Evolutionary conservation across 306 rosid genomes (phyloP).

Genomic region (Sicyos baderoa): DNA sequence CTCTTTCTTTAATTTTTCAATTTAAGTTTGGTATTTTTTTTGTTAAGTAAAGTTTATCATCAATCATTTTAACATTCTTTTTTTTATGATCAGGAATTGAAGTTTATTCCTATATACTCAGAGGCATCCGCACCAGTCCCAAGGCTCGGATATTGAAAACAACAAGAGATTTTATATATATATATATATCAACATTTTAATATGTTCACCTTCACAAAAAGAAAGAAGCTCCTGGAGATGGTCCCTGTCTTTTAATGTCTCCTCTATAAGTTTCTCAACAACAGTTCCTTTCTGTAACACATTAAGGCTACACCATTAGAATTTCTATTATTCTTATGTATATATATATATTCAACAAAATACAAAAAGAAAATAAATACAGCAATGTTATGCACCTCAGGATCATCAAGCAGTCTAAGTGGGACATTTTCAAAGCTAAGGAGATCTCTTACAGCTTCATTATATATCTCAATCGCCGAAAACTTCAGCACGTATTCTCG

Average conservation of each 20-base stretch:
- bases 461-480: constrained; percentile 90
- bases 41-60: neutral
- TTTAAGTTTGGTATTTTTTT: too few relatives aligned
- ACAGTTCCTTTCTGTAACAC: constrained; percentile 67
- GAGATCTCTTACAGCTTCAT: constrained; percentile 83
- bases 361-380: too few relatives aligned
- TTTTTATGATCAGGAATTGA: too few relatives aligned
- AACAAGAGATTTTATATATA: too few relatives aligned
- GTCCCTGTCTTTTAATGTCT: constrained; percentile 44
- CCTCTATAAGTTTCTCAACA: constrained; percentile 76
- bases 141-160: too few relatives aligned
- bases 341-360: neutral
- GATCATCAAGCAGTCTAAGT: constrained; percentile 81
- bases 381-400: constrained; percentile 50
- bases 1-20: too few relatives aligned
- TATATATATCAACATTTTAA: too few relatives aligned
- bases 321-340: neutral
- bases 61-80: too few relatives aligned
- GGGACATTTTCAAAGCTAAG: constrained; percentile 40
- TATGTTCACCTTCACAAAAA: constrained; percentile 56
- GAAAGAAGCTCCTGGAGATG: constrained; percentile 58
- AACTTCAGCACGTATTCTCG: constrained; percentile 64
- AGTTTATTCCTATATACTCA: too few relatives aligned
- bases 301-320: constrained; percentile 12
- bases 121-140: too few relatives aligned